phyloP scores from a whole-genome alignment of 345 rosid species.

The Syzygium grande region DNA sequence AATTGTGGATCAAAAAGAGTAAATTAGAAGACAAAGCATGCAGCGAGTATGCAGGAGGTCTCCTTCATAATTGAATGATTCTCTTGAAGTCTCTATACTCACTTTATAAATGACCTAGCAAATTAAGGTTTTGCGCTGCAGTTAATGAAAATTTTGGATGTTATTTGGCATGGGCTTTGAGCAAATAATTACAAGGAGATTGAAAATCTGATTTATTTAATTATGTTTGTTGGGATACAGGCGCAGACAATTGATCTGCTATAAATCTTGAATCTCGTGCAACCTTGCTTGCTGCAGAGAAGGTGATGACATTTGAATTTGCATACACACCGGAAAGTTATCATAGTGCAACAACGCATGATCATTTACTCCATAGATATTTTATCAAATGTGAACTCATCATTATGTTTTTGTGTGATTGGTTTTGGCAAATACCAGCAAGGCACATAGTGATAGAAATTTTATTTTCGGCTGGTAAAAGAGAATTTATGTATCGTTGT shows the following conservation, averaged over 20 bases:
- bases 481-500: neutral
- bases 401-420: neutral
- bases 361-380: neutral
- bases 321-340: neutral
- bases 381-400: neutral
- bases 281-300: slow-evolving; percentile 72
- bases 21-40: too few relatives aligned
- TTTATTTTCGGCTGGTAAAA: neutral
- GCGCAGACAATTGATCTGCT: slow-evolving; percentile 74
- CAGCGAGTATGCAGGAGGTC: too few relatives aligned
- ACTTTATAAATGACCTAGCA: neutral
- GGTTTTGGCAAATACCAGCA: neutral
- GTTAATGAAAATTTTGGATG: neutral
- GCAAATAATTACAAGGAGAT: neutral
- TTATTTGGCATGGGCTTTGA: neutral
- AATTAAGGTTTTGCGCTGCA: neutral
- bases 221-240: slow-evolving; percentile 4
- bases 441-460: neutral
- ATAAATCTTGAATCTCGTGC: slow-evolving; percentile 73
- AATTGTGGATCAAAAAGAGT: too few relatives aligned
- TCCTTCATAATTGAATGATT: too few relatives aligned
- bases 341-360: neutral
- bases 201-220: neutral
- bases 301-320: neutral
- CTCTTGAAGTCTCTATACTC: neutral